Evolutionary conservation across 2,329 filamentous ascomycete genomes (phyloP).

Genomic region (Aspergillus candidus): DNA sequence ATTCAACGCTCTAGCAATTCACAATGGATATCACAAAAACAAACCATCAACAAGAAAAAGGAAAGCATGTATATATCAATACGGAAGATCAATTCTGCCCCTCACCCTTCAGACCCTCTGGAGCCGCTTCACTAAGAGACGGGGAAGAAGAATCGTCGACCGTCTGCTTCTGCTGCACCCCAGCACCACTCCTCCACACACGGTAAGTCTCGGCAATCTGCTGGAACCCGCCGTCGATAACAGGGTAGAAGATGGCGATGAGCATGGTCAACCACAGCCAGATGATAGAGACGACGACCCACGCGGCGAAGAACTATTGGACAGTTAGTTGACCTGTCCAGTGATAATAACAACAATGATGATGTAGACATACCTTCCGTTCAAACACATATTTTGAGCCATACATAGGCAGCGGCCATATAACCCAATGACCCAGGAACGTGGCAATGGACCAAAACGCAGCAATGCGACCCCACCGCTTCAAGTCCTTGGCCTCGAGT

Average conservation of each 20-base stretch:
- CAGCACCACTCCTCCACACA: background rate
- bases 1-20: too few relatives aligned
- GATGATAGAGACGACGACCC: constrained; percentile 47
- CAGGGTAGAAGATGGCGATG: constrained; percentile 45
- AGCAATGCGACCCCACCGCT: constrained; percentile 44
- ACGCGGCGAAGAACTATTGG: constrained; percentile 44
- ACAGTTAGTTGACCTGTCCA: background rate
- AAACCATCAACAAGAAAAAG: too few relatives aligned
- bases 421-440: constrained; percentile 49
- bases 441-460: constrained; percentile 45
- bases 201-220: constrained; percentile 21
- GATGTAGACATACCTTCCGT: constrained; percentile 27
- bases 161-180: too few relatives aligned
- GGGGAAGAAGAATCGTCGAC: background rate
- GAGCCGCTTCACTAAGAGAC: too few relatives aligned
- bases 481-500: constrained; percentile 34
- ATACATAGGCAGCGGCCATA: constrained; percentile 54
- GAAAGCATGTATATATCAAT: too few relatives aligned
- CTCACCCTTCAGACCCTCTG: too few relatives aligned
- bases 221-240: constrained; percentile 42
- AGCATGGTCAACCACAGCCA: constrained; percentile 51
- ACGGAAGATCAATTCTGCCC: too few relatives aligned
- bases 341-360: background rate
- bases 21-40: too few relatives aligned
- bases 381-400: constrained; percentile 46